phyloP scores from a whole-genome alignment of 2,329 filamentous ascomycete species.

The Apiospora arundinis region DNA sequence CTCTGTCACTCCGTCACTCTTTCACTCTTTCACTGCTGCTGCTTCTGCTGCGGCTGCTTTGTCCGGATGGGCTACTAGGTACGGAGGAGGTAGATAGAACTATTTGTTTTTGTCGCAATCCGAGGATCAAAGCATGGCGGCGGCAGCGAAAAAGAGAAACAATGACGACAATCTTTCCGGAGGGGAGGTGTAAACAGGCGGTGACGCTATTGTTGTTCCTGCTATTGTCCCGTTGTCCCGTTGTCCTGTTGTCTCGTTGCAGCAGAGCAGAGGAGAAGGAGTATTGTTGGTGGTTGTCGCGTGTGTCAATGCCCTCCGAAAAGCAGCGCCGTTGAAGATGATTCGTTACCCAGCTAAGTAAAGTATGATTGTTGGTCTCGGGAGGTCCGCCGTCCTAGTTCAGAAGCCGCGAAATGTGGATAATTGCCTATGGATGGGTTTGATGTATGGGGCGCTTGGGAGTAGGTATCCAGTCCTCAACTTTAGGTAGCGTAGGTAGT shows the following conservation, averaged over 20 bases:
- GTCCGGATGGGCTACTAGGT: background rate
- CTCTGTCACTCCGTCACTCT: background rate
- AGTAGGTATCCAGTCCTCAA: too few relatives aligned
- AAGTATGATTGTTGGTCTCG: slow-evolving; percentile 18
- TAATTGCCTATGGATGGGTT: background rate
- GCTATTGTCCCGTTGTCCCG: background rate
- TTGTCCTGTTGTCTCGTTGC: background rate
- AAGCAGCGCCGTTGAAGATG: slow-evolving; percentile 18
- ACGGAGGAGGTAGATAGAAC: background rate
- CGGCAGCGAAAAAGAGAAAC: background rate
- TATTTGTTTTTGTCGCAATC: slow-evolving; percentile 12
- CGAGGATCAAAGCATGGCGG: slow-evolving; percentile 12
- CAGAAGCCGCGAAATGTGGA: slow-evolving; percentile 11
- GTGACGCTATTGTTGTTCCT: slow-evolving; percentile 2
- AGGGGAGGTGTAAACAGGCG: background rate
- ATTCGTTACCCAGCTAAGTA: slow-evolving; percentile 17
- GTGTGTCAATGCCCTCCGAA: slow-evolving; percentile 16
- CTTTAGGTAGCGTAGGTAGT: background rate
- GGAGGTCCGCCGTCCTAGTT: slow-evolving; percentile 6
- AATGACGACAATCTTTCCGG: background rate
- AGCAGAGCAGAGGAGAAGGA: background rate
- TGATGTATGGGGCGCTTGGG: too few relatives aligned
- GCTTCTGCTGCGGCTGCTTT: background rate
- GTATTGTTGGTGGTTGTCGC: slow-evolving; percentile 7
- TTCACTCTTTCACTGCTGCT: background rate